Conservation (phyloP, 2,329 filamentous ascomycete genomes). For the Dothistroma pini region DNA sequence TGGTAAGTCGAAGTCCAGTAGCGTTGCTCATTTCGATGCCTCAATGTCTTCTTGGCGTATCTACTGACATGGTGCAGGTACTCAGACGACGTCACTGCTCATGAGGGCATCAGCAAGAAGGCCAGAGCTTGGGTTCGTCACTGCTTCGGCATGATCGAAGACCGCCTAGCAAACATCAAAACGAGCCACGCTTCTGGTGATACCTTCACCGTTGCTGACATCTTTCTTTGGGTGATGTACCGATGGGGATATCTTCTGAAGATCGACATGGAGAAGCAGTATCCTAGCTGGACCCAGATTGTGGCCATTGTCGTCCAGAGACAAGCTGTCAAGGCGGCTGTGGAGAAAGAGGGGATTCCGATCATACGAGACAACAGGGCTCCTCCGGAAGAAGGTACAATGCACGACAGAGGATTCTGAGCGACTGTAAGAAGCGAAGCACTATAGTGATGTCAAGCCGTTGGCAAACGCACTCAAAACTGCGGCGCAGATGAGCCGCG, state of each 20-base stretch:
- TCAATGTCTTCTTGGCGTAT: not conserved
- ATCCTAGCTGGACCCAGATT: slow-evolving; percentile 7
- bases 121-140: slow-evolving; percentile 3
- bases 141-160: slow-evolving; percentile 7
- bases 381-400: not conserved
- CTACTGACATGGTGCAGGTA: not conserved
- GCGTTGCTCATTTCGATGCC: not conserved
- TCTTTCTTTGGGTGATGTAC: slow-evolving; percentile 5
- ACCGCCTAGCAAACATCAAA: not conserved
- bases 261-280: slow-evolving; percentile 7
- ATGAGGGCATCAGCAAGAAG: slow-evolving; percentile 4
- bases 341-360: slow-evolving; percentile 3
- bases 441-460: not conserved
- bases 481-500: not conserved
- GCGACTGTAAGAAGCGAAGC: not conserved
- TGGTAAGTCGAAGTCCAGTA: not conserved
- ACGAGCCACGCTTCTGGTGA: slow-evolving; percentile 4
- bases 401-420: not conserved
- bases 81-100: not conserved
- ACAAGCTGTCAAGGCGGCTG: slow-evolving; percentile 7
- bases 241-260: slow-evolving; percentile 3
- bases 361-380: not conserved
- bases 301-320: slow-evolving; percentile 1
- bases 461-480: not conserved
- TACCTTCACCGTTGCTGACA: slow-evolving; percentile 5